Evolutionary conservation across 768 basidiomycete genomes (phyloP).

Genomic region (Mycena galericulata): DNA sequence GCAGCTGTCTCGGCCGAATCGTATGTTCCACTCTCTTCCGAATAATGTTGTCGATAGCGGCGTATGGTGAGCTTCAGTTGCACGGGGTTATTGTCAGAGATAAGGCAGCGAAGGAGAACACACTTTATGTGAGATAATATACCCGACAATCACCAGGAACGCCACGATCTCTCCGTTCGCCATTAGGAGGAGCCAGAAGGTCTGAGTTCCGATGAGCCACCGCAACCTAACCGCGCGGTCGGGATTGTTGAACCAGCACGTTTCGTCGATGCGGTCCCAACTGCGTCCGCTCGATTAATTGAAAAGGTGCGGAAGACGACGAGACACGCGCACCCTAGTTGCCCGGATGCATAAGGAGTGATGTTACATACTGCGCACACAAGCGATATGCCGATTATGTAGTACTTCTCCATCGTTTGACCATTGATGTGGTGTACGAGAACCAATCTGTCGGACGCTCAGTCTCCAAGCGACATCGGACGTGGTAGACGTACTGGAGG

Average conservation of each 20-base stretch:
- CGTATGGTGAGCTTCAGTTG: too few relatives aligned
- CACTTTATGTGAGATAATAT: not conserved
- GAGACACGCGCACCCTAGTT: conserved; percentile 38
- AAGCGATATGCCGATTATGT: too few relatives aligned
- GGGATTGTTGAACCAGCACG: not conserved
- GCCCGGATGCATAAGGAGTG: conserved; percentile 34
- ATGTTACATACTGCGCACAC: conserved; percentile 31
- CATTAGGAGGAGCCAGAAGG: not conserved
- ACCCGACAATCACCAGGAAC: not conserved
- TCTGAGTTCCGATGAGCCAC: conserved; percentile 2
- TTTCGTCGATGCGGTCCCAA: too few relatives aligned
- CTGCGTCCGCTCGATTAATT: too few relatives aligned
- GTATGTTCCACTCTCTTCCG: too few relatives aligned
- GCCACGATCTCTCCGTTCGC: not conserved
- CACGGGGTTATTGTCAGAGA: not conserved
- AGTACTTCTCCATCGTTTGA: too few relatives aligned
- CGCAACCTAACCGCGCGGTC: not conserved
- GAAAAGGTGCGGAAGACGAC: not conserved
- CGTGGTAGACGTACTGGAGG: conserved; percentile 3
- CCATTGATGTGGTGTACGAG: too few relatives aligned
- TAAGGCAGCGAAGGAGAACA: not conserved
- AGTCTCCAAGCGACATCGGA: too few relatives aligned
- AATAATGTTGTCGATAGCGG: too few relatives aligned
- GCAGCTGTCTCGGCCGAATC: too few relatives aligned
- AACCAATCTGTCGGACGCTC: too few relatives aligned